Evolutionary conservation across 73 alveolate genomes (phyloP).

Genomic region (Paramecium octaurelia): DNA sequence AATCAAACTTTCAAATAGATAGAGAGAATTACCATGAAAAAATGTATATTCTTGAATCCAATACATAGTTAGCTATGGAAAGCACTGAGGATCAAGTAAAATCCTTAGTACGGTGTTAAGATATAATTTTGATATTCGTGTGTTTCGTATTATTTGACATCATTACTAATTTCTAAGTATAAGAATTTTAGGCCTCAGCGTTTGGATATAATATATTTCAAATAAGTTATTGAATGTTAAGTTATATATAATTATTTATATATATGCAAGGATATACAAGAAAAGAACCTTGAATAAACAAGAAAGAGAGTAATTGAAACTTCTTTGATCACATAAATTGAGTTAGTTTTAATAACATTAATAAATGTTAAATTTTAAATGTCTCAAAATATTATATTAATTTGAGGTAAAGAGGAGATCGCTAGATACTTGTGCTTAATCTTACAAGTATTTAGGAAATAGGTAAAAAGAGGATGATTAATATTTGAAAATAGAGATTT

Average conservation of each 20-base stretch:
- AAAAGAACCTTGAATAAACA: not conserved
- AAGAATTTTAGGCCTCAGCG: constrained; percentile 14
- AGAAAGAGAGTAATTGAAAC: not conserved
- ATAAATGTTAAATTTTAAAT: not conserved
- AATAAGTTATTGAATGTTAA: not conserved
- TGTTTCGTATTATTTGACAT: not conserved
- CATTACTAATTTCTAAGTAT: constrained; percentile 18
- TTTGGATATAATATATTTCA: not conserved
- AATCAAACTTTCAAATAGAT: not conserved
- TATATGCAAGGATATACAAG: not conserved
- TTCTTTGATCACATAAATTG: not conserved
- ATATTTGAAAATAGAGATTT: not conserved
- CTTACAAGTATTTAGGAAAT: not conserved
- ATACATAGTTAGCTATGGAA: not conserved
- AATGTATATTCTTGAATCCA: not conserved
- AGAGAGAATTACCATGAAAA: not conserved
- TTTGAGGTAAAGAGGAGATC: too few species aligned
- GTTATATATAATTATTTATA: not conserved
- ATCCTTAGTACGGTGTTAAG: not conserved
- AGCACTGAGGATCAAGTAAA: not conserved
- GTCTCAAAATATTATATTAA: not conserved
- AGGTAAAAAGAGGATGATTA: not conserved
- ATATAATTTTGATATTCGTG: not conserved
- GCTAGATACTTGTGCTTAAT: not conserved
- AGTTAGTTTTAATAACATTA: not conserved